Percentiles rank a stretch among this genome's conserved stretches.
Conservation (phyloP, 2,329 filamentous ascomycete genomes). For the Pseudonectria buxi region DNA sequence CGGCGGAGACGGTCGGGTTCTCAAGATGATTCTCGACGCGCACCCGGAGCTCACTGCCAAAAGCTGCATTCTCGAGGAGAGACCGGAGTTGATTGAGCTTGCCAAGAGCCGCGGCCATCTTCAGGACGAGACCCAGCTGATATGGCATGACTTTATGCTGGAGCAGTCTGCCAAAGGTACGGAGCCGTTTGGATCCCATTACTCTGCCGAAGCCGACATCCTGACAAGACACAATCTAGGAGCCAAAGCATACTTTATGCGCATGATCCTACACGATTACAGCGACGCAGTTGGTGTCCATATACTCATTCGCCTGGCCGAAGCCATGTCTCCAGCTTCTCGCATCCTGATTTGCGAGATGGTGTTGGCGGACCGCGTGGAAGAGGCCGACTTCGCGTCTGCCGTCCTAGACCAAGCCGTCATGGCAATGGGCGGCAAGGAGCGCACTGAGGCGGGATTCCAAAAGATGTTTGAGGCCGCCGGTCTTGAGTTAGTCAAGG, state of each 20-base stretch:
- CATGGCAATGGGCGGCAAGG: conserved; percentile 30
- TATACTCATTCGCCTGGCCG: conserved; percentile 22
- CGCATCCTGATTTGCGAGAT: conserved; percentile 27
- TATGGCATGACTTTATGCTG: conserved; percentile 24
- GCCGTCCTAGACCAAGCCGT: conserved; percentile 26
- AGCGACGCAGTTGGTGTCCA: conserved; percentile 19
- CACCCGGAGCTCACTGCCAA: conserved; percentile 19
- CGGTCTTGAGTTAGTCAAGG: conserved; percentile 23
- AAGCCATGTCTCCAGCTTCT: conserved; percentile 22
- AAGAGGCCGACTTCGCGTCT: conserved; percentile 23
- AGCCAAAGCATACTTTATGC: conserved; percentile 30
- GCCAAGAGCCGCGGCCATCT: conserved; percentile 13
- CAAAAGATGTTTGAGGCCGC: conserved; percentile 22
- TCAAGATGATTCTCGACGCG: conserved; percentile 24
- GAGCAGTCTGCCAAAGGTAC: conserved; percentile 25
- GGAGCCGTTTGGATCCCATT: too few species aligned
- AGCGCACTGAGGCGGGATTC: conserved; percentile 24
- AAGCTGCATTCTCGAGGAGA: conserved; percentile 21
- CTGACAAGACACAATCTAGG: conserved; percentile 13
- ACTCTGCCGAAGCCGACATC: too few species aligned
- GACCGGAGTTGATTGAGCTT: conserved; percentile 20
- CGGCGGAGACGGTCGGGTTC: conserved; percentile 23
- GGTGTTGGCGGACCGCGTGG: conserved; percentile 23
- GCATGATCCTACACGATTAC: conserved; percentile 29
- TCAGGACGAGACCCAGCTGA: conserved; percentile 12